Conservation (phyloP, 75 land plant species). For the Ceratopteris richardii region DNA sequence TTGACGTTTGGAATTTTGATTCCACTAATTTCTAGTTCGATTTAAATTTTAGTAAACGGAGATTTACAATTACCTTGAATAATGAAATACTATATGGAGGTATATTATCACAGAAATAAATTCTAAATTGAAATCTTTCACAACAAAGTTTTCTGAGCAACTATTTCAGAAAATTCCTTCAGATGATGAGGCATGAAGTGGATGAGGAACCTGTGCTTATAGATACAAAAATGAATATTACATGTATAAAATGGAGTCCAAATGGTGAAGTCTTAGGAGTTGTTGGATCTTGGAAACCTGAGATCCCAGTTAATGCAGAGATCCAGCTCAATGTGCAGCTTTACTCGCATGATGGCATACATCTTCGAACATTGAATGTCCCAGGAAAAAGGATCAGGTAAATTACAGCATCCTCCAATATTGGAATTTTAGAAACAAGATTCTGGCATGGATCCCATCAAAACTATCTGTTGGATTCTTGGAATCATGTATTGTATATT, state of each 20-base stretch:
- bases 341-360: conserved; percentile 25
- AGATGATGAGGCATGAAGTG: conserved; percentile 35
- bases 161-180: background rate
- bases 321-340: conserved; percentile 19
- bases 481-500: too few species aligned
- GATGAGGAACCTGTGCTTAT: conserved; percentile 34
- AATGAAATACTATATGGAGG: too few species aligned
- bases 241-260: conserved; percentile 30
- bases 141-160: too few species aligned
- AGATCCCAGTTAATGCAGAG: conserved; percentile 5
- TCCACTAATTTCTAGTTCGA: too few species aligned
- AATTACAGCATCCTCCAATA: too few species aligned
- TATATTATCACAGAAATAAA: too few species aligned
- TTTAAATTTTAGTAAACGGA: too few species aligned
- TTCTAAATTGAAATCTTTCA: too few species aligned
- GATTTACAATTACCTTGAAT: too few species aligned
- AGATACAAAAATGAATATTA: conserved; percentile 19
- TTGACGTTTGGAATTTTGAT: background rate
- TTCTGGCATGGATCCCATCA: background rate
- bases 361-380: conserved; percentile 25
- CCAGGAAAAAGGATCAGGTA: conserved; percentile 28
- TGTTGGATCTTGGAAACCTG: conserved; percentile 19
- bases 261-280: conserved; percentile 33
- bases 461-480: background rate
- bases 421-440: too few species aligned